Evolutionary conservation across 352 stramenopile species (phyloP).

Genomic region (Phytophthora foliorum): DNA sequence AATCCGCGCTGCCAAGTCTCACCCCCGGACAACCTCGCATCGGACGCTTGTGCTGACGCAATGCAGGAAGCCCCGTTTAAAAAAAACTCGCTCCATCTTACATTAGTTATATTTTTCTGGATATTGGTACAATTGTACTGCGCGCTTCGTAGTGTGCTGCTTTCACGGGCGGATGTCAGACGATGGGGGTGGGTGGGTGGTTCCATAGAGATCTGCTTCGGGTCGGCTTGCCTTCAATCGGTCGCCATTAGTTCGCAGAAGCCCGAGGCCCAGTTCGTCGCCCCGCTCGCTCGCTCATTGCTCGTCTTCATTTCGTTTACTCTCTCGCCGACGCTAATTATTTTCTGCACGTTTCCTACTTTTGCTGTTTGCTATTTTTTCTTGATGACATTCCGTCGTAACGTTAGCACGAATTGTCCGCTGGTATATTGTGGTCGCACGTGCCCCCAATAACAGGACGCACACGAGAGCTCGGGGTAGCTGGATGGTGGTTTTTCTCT

Average conservation of each 20-base stretch:
- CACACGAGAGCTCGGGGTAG: conserved; percentile 21
- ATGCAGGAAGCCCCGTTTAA: too few relatives aligned
- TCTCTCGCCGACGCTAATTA: conserved; percentile 20
- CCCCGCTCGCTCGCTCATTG: conserved; percentile 40
- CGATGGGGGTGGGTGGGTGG: conserved; percentile 14
- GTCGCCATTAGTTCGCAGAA: conserved; percentile 9
- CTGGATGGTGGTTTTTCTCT: conserved; percentile 36
- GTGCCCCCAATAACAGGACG: conserved; percentile 18
- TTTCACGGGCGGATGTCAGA: conserved; percentile 28
- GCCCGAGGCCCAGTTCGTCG: conserved; percentile 24
- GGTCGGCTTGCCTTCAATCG: conserved; percentile 34
- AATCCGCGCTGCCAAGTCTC: conserved; percentile 28
- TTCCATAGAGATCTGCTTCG: conserved; percentile 15
- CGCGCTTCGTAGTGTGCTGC: conserved; percentile 40
- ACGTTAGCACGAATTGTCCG: conserved; percentile 44
- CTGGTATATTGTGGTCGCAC: conserved; percentile 26
- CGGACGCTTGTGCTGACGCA: conserved; percentile 13
- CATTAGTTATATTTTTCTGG: conserved; percentile 55
- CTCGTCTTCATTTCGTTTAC: conserved; percentile 36
- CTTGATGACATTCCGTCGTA: conserved; percentile 40
- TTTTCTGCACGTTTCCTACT: conserved; percentile 38
- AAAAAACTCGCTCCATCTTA: conserved; percentile 55
- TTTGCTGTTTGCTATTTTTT: conserved; percentile 46
- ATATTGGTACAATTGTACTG: conserved; percentile 50
- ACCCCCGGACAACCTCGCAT: conserved; percentile 21